Evolutionary conservation across 306 rosid species (phyloP).

Genomic region (Acacia crassicarpa): DNA sequence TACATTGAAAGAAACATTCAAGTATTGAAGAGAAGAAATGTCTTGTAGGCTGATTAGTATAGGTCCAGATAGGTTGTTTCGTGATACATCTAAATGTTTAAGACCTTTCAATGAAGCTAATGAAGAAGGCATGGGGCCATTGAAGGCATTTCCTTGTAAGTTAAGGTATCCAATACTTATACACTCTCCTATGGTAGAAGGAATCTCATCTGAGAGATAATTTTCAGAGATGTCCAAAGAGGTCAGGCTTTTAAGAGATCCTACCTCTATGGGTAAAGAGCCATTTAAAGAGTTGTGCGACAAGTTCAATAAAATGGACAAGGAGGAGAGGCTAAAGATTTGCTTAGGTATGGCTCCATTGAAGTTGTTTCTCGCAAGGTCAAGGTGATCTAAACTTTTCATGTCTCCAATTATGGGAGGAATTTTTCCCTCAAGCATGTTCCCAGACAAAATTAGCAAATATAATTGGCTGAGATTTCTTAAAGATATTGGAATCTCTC

Average conservation of each 20-base stretch:
- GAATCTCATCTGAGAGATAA: background rate
- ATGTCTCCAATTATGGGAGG: background rate
- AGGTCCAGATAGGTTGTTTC: background rate
- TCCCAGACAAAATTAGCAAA: background rate
- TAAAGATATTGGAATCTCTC: background rate
- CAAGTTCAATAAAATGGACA: background rate
- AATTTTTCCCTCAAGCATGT: background rate
- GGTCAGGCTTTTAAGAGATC: background rate
- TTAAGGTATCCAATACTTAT: background rate
- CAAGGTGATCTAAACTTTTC: background rate
- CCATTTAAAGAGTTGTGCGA: background rate
- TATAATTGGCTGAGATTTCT: background rate
- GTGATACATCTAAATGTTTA: background rate
- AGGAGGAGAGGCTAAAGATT: background rate
- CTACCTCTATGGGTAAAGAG: background rate
- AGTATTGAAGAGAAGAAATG: background rate
- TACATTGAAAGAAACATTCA: background rate
- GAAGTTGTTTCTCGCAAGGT: background rate
- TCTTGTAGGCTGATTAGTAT: background rate
- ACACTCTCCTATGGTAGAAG: background rate
- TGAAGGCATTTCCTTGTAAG: background rate
- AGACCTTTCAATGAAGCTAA: background rate
- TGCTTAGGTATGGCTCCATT: background rate
- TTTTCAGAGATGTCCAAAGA: background rate
- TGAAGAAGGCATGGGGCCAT: background rate